These are phyloP conservation scores for Didymella segeticola DNA, from an alignment of 2,329 filamentous ascomycete genomes.

Conservation along the genomic window DNA sequence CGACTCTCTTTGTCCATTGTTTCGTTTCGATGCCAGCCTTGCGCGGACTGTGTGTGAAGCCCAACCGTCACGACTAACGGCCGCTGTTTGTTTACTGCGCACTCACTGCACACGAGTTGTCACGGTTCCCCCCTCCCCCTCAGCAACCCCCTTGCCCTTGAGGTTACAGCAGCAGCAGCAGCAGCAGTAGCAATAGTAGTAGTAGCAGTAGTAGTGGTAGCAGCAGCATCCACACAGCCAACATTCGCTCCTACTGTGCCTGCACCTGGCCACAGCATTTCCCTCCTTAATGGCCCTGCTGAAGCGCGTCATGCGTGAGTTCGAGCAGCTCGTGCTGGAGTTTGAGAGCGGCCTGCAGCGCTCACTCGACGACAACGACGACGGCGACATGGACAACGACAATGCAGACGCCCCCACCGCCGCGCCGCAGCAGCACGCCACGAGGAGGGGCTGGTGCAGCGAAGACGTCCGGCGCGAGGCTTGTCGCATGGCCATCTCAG, in stretches of 20 bases:
- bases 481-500: conserved; percentile 42
- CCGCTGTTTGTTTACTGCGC: conserved; percentile 17
- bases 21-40: conserved; percentile 19
- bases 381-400: no score
- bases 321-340: conserved; percentile 38
- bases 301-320: conserved; percentile 43
- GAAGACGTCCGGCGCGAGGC: conserved; percentile 38
- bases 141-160: conserved; percentile 1
- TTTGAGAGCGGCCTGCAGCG: conserved; percentile 41
- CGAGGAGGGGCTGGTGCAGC: conserved; percentile 3
- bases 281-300: conserved; percentile 38
- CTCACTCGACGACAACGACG: conserved; percentile 36
- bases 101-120: not conserved
- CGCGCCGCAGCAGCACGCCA: conserved; percentile 6
- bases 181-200: no score
- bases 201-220: no score
- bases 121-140: conserved; percentile 1
- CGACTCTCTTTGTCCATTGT: conserved; percentile 18
- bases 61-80: conserved; percentile 8
- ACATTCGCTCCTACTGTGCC: not conserved
- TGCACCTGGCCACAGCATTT: conserved; percentile 5
- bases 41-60: conserved; percentile 9
- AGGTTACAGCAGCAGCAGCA: no score
- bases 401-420: conserved; percentile 3
- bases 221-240: not conserved